Evolutionary conservation across 2,329 filamentous ascomycete genomes (phyloP).

Genomic region (Emergomyces pasteurianus): DNA sequence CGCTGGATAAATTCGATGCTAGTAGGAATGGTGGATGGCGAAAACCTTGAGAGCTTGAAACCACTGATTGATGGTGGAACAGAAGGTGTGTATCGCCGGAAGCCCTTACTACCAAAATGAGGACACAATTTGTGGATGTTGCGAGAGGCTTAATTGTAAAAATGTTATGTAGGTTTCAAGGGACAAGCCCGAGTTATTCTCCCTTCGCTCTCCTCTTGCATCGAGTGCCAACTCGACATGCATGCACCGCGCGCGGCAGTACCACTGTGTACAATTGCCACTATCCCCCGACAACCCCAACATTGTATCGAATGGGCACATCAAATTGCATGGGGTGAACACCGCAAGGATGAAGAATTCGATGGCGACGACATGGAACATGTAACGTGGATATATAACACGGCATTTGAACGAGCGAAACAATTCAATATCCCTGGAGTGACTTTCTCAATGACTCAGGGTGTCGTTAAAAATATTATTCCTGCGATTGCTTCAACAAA

Average conservation of each 20-base stretch:
- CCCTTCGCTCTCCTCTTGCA: slow-evolving; percentile 85
- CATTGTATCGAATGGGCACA: slow-evolving; percentile 99
- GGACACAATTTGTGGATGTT: not conserved
- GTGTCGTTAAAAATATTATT: slow-evolving; percentile 98
- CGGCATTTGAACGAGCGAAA: slow-evolving; percentile 64
- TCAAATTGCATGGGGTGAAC: slow-evolving; percentile 89
- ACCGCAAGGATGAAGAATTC: slow-evolving; percentile 69
- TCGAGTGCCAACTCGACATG: slow-evolving; percentile 98
- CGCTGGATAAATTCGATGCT: slow-evolving; percentile 96
- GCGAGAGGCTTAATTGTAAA: not conserved
- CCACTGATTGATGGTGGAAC: slow-evolving; percentile 94
- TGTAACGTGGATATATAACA: slow-evolving; percentile 90
- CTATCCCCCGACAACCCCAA: slow-evolving; percentile 90
- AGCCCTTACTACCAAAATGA: not conserved
- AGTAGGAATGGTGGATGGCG: slow-evolving; percentile 75
- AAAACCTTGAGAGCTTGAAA: slow-evolving; percentile 75
- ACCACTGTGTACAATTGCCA: slow-evolving; percentile 89
- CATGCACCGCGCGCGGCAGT: slow-evolving; percentile 95
- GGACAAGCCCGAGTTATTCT: slow-evolving; percentile 88
- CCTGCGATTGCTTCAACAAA: slow-evolving; percentile 97
- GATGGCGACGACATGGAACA: slow-evolving; percentile 96
- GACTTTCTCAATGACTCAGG: slow-evolving; percentile 91
- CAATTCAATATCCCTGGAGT: slow-evolving; percentile 89
- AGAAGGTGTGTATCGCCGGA: slow-evolving; percentile 46
- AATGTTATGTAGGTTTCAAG: slow-evolving; percentile 60